Conservation (phyloP, 2,329 filamentous ascomycete genomes). For the Grosmannia huntii region DNA sequence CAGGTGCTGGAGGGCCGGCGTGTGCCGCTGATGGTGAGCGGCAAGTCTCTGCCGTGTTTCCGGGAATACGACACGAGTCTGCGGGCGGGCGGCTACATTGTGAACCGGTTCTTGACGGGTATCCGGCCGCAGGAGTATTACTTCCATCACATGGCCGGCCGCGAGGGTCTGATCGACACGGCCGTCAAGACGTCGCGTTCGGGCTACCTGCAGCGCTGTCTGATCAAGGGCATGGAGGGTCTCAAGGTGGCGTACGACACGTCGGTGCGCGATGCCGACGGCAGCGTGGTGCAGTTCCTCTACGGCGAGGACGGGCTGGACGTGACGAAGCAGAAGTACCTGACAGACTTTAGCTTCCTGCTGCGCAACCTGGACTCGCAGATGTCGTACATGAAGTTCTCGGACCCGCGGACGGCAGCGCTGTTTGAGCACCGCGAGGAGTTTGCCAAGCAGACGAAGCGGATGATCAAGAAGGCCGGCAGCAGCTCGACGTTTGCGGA, state of each 20-base stretch:
- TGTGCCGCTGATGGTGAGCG: constrained; percentile 95
- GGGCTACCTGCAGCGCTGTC: constrained; percentile 88
- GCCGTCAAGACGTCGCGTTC: constrained; percentile 97
- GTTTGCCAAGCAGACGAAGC: constrained; percentile 69
- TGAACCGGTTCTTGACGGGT: constrained; percentile 93
- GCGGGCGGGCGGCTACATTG: constrained; percentile 84
- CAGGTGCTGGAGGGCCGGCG: constrained; percentile 90
- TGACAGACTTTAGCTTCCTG: constrained; percentile 81
- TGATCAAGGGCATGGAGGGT: constrained; percentile 98
- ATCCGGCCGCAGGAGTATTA: constrained; percentile 97
- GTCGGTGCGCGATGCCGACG: constrained; percentile 87
- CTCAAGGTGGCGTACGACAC: constrained; percentile 86
- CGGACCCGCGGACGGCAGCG: constrained; percentile 32
- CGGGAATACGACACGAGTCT: constrained; percentile 81
- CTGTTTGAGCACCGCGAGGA: constrained; percentile 42
- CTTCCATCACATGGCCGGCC: constrained; percentile 98
- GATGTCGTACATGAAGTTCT: constrained; percentile 60
- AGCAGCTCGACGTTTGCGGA: constrained; percentile 42
- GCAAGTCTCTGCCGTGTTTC: constrained; percentile 91
- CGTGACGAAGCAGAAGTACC: constrained; percentile 84
- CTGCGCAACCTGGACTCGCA: constrained; percentile 76
- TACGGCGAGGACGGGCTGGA: constrained; percentile 96
- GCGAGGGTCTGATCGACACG: constrained; percentile 96
- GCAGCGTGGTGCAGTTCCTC: constrained; percentile 84
- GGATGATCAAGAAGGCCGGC: constrained; percentile 59